Evolutionary conservation across 208 protist genomes (phyloP), one percentile per base, ranked within the genome.

Genomic region (Trichomonas vaginalis): DNA sequence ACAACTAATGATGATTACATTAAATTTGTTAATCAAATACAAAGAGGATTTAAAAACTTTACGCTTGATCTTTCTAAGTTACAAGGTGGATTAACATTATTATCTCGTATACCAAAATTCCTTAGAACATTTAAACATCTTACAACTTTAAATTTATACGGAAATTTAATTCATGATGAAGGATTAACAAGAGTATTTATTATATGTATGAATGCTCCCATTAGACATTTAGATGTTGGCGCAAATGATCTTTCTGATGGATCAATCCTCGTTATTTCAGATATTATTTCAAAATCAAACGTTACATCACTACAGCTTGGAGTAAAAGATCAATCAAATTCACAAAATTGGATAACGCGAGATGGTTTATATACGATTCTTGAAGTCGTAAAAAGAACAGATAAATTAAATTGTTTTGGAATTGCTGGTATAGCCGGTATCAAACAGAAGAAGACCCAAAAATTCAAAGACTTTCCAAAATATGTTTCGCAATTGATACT

Each of bases 81-180:
- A 21, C 40, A 51, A 51, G 45, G 32, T 35, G 86, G 86, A 27
- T 51, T 92, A 32, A 92, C 12, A 51, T 10, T 92, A 27, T 39
- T 92, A 39, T 48, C 86, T 6, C 48, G 45, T 35, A 42, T 92
- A 39, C 42, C 86, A 49, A 92, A 92, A 32, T 17, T 92, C 8
- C 86, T 92, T 48, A 9, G 86, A 15, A 40, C 23, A 92, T 92
- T 45, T 14, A 48, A n/a, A 51, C 39, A 92, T 49, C 42, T 92
- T 39, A 35, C 23, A 92, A 92, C 15, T 37, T 47, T 92, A 39
- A 92, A 51, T 45, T 32, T 92, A 35, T 92, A 92, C 86, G 86
- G 86, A 92, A 92, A 92, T 92, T 92, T 92, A 47, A 92, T 92
- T 92, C 86, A 45, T 92, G 86, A 92, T 92, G 40, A 92, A 48